Evolutionary conservation across 106 monocot species (phyloP), one percentile per base, ranked within the genome.

Genomic region (Acorus gramineus): DNA sequence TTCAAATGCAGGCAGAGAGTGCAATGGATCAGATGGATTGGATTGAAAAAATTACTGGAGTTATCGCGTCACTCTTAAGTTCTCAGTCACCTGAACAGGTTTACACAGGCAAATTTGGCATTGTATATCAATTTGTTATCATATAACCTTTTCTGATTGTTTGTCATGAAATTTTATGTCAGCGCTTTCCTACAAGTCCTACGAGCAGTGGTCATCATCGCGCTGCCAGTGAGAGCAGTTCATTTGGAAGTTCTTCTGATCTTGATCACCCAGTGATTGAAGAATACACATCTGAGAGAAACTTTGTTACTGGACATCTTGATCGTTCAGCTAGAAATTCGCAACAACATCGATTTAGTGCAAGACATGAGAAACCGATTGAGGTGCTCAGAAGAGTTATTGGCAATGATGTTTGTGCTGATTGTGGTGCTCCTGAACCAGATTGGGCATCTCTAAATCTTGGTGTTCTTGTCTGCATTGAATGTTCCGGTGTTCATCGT

Each of bases 361-460:
- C 48, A 11, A 93, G 83, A 62, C 85, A 82, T 72, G 93, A 82
- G 52, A 93, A 83, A 58, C 93, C 93, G 14, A 79, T 93, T 66
- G 83, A 93, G 49, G 61, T 89, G 42, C 73, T 99, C 45, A 77
- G 86, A 49, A 88, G 84, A 79, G 87, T 92, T 54, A 6, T 48
- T 57, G 98, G 98, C 49, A 99, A 99, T 85, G 83, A 84, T 52
- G 56, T 66, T 55, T 99, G 98, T 76, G 98, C 89, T 54, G 98
- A 99, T 62, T 99, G 98, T 76, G 89, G 85, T 53, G 83, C 88
- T 69, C 67, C 71, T 52, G 92, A 81, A 14, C 98, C 98, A 42
- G 98, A 99, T 53, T 99, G 98, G 98, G 98, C 98, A 69, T 99
- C 98, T 10, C 52, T 99, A n/a, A 99, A 99, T 71, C 85, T 99